A percentile compares a stretch with the other conserved stretches of the same genome.
Conservation (phyloP, 2,329 filamentous ascomycete species). For the Paraconiothyrium sp. region DNA sequence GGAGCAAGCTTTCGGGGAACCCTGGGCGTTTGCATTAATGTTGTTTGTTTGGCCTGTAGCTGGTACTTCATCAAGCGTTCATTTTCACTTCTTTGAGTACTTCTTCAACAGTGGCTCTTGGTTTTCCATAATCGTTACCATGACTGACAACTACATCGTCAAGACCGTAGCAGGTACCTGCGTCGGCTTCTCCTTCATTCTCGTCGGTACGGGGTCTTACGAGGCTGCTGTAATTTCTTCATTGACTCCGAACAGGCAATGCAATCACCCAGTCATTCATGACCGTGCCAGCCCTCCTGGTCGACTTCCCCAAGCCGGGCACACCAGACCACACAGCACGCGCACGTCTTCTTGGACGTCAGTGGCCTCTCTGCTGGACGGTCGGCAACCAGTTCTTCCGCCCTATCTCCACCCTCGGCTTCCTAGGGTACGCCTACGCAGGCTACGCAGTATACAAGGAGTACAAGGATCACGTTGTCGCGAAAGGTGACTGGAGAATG, state of each 20-base stretch:
- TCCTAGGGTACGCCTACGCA: constrained; percentile 59
- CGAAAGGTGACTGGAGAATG: constrained; percentile 55
- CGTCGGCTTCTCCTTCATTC: constrained; percentile 60
- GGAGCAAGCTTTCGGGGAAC: not conserved
- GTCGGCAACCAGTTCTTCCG: constrained; percentile 63
- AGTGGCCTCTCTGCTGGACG: constrained; percentile 63
- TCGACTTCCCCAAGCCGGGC: constrained; percentile 56
- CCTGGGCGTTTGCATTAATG: constrained; percentile 5
- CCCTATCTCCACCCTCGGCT: constrained; percentile 60
- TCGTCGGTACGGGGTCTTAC: constrained; percentile 52
- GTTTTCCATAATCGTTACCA: constrained; percentile 20
- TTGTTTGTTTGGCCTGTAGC: constrained; percentile 3
- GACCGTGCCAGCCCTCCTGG: constrained; percentile 60
- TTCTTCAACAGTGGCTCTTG: not conserved
- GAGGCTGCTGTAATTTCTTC: not conserved
- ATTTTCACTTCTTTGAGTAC: not conserved
- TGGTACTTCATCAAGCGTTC: not conserved
- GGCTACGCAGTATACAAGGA: constrained; percentile 50
- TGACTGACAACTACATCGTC: constrained; percentile 45
- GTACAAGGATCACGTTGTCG: constrained; percentile 11
- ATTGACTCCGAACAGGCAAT: constrained; percentile 52
- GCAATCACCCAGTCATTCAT: constrained; percentile 64
- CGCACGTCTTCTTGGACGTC: constrained; percentile 57
- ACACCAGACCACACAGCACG: constrained; percentile 54
- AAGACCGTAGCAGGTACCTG: constrained; percentile 57